Evolutionary conservation across 495 filamentous ascomycete species (phyloP), one percentile per base, ranked within the genome.

Genomic region (Penicillium riverlandense): DNA sequence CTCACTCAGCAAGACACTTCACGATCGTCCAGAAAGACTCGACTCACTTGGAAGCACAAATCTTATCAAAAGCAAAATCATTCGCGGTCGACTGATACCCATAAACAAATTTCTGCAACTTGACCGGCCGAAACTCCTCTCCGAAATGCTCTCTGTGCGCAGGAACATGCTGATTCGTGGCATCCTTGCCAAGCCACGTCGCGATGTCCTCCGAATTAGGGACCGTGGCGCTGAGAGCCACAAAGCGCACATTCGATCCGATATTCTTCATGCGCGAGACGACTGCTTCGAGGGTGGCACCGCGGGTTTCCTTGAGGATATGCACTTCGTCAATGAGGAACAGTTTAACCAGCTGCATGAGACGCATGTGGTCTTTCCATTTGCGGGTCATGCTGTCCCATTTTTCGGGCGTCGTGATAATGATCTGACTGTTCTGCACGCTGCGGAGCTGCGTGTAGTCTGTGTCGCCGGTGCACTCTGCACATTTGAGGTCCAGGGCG

Each of bases 311-410:
- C 52, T 91, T 95, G 39, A 98, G 75, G 32, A 96, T 90, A 56
- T 98, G 92, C 0, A 98, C 90, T 54, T 98, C 92, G 55, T 98
- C 92, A 49, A 98, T 94, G 13, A 98, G 76, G 43, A 96, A 95
- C 0, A 98, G 66, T 53, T 88, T 88, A 22, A 98, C 82, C 49
- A 96, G 67, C 49, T 88, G 78, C 65, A 97, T 80, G 15, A 98
- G 69, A 51, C 76, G 86, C 38, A 74, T 73, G 55, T 97, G 88
- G 53, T 97, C 92, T 53, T 86, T 83, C 92, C 92, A 98, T 62
- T 90, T 92, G 29, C 92, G 77, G 1, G 92, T 98, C 62, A 98
- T 85, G 46, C 88, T 95, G 62, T 98, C 92, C 92, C 92, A 98
- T 60, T 98, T 98, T 63, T 98, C 92, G 1, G 92, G 92, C 0